Evolutionary conservation across 2,329 filamentous ascomycete genomes (phyloP), one percentile per base, ranked within the genome.

Genomic region (Fusarium sp.): DNA sequence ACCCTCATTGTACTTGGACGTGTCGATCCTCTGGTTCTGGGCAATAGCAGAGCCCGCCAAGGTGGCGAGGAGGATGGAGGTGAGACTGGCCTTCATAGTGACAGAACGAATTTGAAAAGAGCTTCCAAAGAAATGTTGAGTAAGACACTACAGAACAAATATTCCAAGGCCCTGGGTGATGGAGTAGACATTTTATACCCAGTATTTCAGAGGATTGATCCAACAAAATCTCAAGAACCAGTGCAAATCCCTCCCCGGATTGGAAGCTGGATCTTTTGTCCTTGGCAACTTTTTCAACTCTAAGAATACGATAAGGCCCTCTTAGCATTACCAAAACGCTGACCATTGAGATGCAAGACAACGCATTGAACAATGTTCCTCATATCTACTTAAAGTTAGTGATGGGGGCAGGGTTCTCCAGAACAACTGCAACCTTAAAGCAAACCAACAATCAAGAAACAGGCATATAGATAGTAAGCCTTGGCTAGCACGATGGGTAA

Each of bases 181-280:
- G 26, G 3, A 6, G 9, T 2, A 4, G 17, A 42, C 2, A 4
- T 26, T 58, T 58, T 49, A 57, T 58, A 57, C 7, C 34, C 3
- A 3, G n/a, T 12, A 3, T 23, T 10, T 4, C 6, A 21, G 8
- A 19, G 14, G 23, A 11, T 19, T 17, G 10, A 44, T 44, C 17
- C 23, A 4, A 23, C 21, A 20, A 7, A 7, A 23, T 3, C 14
- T 23, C 4, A 9, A 2, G 12, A 23, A 21, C 20, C 11, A 0
- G 17, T 4, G 53, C 0, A 19, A 39, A 59, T 59, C 56, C 15
- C 32, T 15, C 6, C 56, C 34, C 4, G 7, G 34, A 58, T 19
- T 40, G 53, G 56, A 59, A 59, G 53, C 53, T 59, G 24, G 53
- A 14, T n/a, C 28, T 59, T 59, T 59, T 57, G 34, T 40, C 38